Evolutionary conservation across 2,329 filamentous ascomycete genomes (phyloP).

Genomic region (Chaetomiaceae sp.): DNA sequence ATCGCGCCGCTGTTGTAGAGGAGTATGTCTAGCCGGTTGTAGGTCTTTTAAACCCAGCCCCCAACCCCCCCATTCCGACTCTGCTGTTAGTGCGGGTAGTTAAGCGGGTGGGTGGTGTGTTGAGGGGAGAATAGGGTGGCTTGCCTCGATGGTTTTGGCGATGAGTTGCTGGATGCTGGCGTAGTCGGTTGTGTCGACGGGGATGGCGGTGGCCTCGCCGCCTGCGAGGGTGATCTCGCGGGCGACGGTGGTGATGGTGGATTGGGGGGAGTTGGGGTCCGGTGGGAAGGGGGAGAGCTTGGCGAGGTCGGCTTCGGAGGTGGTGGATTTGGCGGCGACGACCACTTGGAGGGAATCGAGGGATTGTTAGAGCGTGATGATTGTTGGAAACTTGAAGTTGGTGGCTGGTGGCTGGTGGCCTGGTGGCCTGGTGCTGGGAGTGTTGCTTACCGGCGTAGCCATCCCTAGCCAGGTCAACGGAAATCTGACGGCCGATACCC

Average conservation of each 20-base stretch:
- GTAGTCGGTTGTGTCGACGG: constrained; percentile 66
- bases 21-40: constrained; percentile 65
- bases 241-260: constrained; percentile 76
- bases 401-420: too few relatives aligned
- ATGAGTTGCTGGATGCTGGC: constrained; percentile 59
- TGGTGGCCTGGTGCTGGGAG: too few relatives aligned
- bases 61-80: neutral
- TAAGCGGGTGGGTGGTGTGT: neutral
- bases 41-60: constrained; percentile 44
- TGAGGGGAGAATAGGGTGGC: neutral
- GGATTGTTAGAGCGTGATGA: neutral
- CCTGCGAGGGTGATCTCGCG: constrained; percentile 66
- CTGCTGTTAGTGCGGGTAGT: neutral
- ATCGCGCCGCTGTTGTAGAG: constrained; percentile 84
- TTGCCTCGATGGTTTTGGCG: constrained; percentile 44
- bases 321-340: constrained; percentile 71
- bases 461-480: constrained; percentile 67
- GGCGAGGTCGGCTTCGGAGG: constrained; percentile 46
- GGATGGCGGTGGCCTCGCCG: constrained; percentile 59
- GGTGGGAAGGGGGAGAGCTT: constrained; percentile 61
- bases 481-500: constrained; percentile 76
- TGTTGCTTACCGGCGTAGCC: constrained; percentile 61
- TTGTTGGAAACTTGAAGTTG: too few relatives aligned
- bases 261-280: constrained; percentile 67
- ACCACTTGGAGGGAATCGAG: constrained; percentile 50